A percentile compares a stretch with the other conserved stretches of the same genome.
phyloP scores from a whole-genome alignment of 495 filamentous ascomycete species.

The Friedmanniomyces simplex region DNA sequence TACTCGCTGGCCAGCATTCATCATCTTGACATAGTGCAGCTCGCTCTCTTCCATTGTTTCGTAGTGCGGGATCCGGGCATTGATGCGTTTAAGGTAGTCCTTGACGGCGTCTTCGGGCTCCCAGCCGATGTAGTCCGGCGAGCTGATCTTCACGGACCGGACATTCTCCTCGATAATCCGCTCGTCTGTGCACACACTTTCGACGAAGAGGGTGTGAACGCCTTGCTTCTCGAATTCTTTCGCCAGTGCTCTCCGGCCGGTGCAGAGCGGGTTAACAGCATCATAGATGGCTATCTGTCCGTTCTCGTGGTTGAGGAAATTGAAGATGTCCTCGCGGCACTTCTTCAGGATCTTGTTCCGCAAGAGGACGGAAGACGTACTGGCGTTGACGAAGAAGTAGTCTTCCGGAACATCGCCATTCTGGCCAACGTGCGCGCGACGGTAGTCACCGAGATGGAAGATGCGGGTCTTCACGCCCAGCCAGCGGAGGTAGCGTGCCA shows the following conservation, averaged over 20 bases:
- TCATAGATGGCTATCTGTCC: conserved; percentile 99
- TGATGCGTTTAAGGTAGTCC: conserved; percentile 80
- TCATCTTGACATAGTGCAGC: conserved; percentile 98
- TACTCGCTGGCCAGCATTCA: conserved; percentile 88
- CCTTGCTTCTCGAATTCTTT: conserved; percentile 96
- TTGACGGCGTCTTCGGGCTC: conserved; percentile 79
- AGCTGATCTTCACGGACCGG: conserved; percentile 92
- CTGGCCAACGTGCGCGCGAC: conserved; percentile 76
- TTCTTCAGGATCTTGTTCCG: conserved; percentile 96
- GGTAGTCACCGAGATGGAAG: conserved; percentile 95
- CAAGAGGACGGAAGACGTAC: conserved; percentile 72
- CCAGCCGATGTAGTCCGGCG: conserved; percentile 96
- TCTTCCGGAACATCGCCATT: conserved; percentile 87
- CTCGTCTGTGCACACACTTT: conserved; percentile 88
- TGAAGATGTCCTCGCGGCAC: conserved; percentile 93
- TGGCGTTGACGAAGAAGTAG: conserved; percentile 95
- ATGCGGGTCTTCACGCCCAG: conserved; percentile 95
- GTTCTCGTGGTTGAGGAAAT: conserved; percentile 91
- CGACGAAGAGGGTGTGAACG: conserved; percentile 90
- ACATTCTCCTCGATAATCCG: conserved; percentile 96
- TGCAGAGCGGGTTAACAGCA: conserved; percentile 86
- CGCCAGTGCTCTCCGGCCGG: conserved; percentile 73
- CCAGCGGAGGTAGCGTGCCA: conserved; percentile 94
- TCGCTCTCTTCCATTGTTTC: conserved; percentile 93
- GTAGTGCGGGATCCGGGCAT: conserved; percentile 85